Evolutionary conservation across 225 moss, liverwort and hornwort species (phyloP), one percentile per base, ranked within the genome.

Genomic region (Physcomitrellopsis africana): DNA sequence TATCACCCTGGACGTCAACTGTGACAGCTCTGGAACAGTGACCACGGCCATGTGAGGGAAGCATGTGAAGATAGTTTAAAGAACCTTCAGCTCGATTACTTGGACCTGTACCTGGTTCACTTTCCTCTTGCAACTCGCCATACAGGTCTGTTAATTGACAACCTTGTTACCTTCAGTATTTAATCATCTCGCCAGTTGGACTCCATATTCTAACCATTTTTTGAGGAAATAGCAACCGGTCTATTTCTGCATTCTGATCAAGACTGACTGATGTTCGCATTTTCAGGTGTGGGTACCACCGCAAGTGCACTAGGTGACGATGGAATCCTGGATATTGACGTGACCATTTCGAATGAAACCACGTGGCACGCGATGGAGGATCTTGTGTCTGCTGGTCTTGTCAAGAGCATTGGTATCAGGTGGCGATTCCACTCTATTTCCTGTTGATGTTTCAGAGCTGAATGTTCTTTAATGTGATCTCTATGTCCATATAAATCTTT

Each of bases 11-110:
- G 16, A 60, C 43, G 16, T 8, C 24, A 45, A 1, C 47, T 79
- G 70, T 87, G 67, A 67, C 87, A 96, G 96, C 92, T 96, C 16
- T 96, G 96, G 96, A 96, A 92, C 60, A 94, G 94, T 68, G 96
- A 96, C 80, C 96, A 96, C 70, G 88, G 91, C 54, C 90, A 94
- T 69, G 96, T 96, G 56, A 82, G 79, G 75, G 92, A 87, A 75
- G 96, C 96, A 27, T 94, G 94, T 68, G 76, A 91, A 64, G 77
- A 81, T 53, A 96, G 96, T 73, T 78, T 96, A 86, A 90, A 91
- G 89, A 96, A 96, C 75, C 80, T 96, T 43, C 94, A 89, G 91
- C 71, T 96, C 68, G 62, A 91, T 8, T 96, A 96, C 68, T 74
- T 96, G 81, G 94, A 96, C 84, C 88, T 96, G 9, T 96, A 94